These are phyloP conservation scores for Chlamydomonas sphaeroides DNA, from an alignment of 139 green algal genomes.

Conservation along the genomic window DNA sequence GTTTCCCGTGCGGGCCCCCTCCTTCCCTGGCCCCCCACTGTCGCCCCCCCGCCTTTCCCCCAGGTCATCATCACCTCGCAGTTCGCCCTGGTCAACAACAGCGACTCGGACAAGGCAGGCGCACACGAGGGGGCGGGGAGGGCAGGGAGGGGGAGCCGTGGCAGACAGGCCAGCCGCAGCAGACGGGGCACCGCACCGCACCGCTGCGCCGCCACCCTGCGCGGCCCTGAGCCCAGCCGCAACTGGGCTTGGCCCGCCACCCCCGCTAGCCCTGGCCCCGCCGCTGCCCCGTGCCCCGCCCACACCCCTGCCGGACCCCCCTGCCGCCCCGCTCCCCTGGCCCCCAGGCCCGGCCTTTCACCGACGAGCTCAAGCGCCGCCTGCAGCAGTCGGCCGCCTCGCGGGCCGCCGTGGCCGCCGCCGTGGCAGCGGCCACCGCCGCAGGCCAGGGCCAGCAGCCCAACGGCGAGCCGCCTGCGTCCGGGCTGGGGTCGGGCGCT, in stretches of 20 bases:
- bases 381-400: conserved; percentile 5
- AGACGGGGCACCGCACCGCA: neutral
- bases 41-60: neutral
- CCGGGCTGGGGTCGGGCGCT: too few species aligned
- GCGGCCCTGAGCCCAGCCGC: too few species aligned
- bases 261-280: too few species aligned
- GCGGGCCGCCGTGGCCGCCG: neutral
- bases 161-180: too few species aligned
- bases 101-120: conserved; percentile 26
- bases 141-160: too few species aligned
- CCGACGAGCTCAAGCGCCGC: conserved; percentile 27
- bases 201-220: neutral
- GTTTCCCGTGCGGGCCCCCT: too few species aligned
- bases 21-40: neutral
- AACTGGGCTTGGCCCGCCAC: too few species aligned
- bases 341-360: conserved; percentile 14
- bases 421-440: neutral
- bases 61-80: conserved; percentile 36
- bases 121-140: too few species aligned
- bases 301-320: too few species aligned
- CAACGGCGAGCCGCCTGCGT: too few species aligned
- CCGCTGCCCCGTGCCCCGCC: too few species aligned
- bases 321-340: neutral
- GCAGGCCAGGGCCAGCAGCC: neutral
- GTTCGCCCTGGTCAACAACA: conserved; percentile 37